Evolutionary conservation across 257 asterid species (phyloP).

Genomic region (Solanum pinnatisectum): DNA sequence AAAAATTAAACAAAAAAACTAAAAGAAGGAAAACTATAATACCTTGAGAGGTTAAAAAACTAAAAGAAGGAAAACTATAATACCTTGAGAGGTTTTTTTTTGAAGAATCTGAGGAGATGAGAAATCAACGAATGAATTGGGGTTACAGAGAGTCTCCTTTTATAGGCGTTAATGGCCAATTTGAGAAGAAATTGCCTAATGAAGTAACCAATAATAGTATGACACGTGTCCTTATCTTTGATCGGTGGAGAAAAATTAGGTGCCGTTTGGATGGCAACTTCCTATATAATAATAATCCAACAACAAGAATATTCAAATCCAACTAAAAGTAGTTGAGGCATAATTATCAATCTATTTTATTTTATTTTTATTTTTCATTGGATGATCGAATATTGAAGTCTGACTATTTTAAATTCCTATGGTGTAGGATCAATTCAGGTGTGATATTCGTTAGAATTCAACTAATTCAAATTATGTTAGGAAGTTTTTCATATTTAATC

Average conservation of each 20-base stretch:
- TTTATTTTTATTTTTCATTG: no score
- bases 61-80: no score
- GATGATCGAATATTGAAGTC: rapidly evolving
- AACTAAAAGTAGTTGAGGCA: background rate
- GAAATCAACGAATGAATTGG: background rate
- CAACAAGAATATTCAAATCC: background rate
- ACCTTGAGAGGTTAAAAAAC: no score
- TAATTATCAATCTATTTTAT: background rate
- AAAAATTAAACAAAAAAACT: background rate
- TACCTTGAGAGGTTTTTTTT: background rate
- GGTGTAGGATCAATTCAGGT: no score
- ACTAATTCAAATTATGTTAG: no score
- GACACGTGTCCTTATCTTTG: conserved; percentile 14
- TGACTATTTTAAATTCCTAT: background rate
- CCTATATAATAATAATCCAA: background rate
- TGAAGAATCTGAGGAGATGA: background rate
- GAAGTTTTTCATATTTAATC: no score
- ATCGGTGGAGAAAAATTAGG: conserved; percentile 4
- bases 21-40: no score
- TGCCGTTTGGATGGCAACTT: background rate
- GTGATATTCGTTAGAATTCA: background rate
- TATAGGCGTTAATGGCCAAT: conserved; percentile 19
- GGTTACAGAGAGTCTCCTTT: background rate
- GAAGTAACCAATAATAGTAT: background rate
- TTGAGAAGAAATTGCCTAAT: background rate